Evolutionary conservation across 2,329 filamentous ascomycete genomes (phyloP).

Genomic region (Fusarium papillatum): DNA sequence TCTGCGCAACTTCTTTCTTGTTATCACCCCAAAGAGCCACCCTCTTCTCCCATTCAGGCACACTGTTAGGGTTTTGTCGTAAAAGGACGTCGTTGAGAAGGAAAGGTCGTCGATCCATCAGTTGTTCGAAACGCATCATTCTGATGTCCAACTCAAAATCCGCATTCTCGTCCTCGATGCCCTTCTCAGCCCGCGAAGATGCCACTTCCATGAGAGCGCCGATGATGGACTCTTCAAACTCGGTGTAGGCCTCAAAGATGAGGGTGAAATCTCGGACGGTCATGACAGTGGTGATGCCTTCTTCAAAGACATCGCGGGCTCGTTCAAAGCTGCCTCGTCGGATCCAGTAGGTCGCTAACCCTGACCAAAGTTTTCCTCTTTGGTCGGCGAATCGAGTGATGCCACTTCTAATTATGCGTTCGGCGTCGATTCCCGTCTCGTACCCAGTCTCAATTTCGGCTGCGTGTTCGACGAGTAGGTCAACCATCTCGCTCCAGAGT

Average conservation of each 20-base stretch:
- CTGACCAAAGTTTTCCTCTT: constrained; percentile 94
- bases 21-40: constrained; percentile 97
- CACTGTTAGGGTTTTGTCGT: constrained; percentile 96
- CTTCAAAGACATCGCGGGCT: constrained; percentile 93
- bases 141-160: constrained; percentile 96
- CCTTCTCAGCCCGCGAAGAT: constrained; percentile 83
- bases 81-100: constrained; percentile 95
- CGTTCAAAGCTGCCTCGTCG: constrained; percentile 92
- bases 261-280: constrained; percentile 97
- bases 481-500: constrained; percentile 98
- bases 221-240: constrained; percentile 98
- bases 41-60: constrained; percentile 96
- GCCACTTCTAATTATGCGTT: constrained; percentile 92
- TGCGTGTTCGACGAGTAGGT: constrained; percentile 91
- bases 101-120: constrained; percentile 98
- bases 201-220: constrained; percentile 92
- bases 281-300: constrained; percentile 98
- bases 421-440: constrained; percentile 88
- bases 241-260: constrained; percentile 95
- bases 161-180: constrained; percentile 82
- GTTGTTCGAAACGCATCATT: constrained; percentile 97
- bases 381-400: constrained; percentile 94
- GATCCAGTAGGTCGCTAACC: constrained; percentile 97
- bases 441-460: constrained; percentile 86
- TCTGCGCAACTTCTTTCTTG: constrained; percentile 90